Base-by-base conservation (phyloP, 2,329 filamentous ascomycete genomes). In the Lecanicillium sp. region DNA sequence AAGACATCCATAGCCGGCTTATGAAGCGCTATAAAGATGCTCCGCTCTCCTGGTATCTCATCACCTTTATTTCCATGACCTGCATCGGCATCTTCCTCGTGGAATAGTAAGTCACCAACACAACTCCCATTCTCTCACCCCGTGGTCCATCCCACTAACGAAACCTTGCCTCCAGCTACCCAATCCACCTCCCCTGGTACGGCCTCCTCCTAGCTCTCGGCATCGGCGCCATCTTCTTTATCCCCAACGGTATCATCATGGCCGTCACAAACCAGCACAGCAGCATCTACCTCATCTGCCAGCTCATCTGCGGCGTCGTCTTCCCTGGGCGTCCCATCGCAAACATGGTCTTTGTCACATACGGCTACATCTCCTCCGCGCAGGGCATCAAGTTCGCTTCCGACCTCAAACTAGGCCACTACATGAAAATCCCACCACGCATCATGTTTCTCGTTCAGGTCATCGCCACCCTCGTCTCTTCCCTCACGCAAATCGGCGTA, bases 261-360 rank as follows among this genome's bases (percentile, higher is more conserved):
- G 87, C 86, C 13, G 86, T 94, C 48, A 94, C 87, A 9, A 94
- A 92, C 57, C 85, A 90, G 55, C 85, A 92, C 58, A 86, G 80
- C 59, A 86, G 81, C 57, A 85, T 90, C 48, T 92, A 90, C 56
- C 72, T 92, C 27, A 85, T 92, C 50, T 90, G 85, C 57, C 86
- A 92, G 59, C 73, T 94, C 41, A 80, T 92, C 46, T 90, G 85
- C 46, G 87, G 87, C 38, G 79, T 75, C 36, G 70, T 87, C 13
- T 94, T 94, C 55, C 86, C 86, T 1, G 87, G 87, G 19, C 80
- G 83, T 1, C 87, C 87, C 1, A 85, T 94, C 9, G 87, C 86
- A 36, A 92, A 94, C 59, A 94, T 94, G 87, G 85, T 94, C 27
- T 94, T 94, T 51, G 85, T 90, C 34, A 92, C 85, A 0, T 94